These are phyloP conservation scores for Macrotyloma uniflorum DNA, from an alignment of 306 rosid species.

Conservation along the genomic window DNA sequence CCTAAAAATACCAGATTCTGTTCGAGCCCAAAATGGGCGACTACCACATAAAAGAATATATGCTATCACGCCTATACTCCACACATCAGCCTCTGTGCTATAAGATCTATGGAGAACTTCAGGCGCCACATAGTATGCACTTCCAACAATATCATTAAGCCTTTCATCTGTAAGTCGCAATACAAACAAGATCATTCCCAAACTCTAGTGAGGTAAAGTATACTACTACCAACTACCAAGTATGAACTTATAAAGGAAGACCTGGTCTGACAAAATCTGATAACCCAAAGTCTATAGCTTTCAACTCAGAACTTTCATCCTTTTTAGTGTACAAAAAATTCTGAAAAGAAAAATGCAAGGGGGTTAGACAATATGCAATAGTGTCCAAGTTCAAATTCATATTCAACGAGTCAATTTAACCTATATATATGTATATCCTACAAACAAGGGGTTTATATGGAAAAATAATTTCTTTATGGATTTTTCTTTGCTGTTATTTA, in stretches of 20 bases:
- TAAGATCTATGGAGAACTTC: constrained; percentile 98
- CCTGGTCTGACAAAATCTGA: constrained; percentile 98
- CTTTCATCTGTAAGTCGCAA: constrained; percentile 74
- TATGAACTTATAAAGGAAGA: constrained; percentile 43
- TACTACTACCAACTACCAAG: constrained; percentile 38
- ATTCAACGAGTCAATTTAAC: constrained; percentile 34
- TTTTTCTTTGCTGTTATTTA: background rate
- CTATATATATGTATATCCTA: background rate
- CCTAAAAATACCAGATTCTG: constrained; percentile 94
- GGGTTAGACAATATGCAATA: constrained; percentile 37
- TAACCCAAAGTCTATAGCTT: constrained; percentile 97
- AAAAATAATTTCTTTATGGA: constrained; percentile 7
- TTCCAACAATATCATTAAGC: constrained; percentile 98
- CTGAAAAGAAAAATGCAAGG: constrained; percentile 48
- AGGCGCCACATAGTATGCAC: constrained; percentile 98
- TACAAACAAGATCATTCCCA: constrained; percentile 31
- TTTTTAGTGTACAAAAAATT: constrained; percentile 83
- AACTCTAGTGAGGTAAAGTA: constrained; percentile 20
- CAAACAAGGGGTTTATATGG: background rate
- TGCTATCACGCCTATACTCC: constrained; percentile 98
- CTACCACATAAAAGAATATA: constrained; percentile 98
- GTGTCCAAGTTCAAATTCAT: constrained; percentile 15
- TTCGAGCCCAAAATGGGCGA: constrained; percentile 99
- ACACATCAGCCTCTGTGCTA: constrained; percentile 93
- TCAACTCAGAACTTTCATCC: constrained; percentile 84